Conservation (phyloP, 2,329 filamentous ascomycete species). For the Meredithiella fracta region DNA sequence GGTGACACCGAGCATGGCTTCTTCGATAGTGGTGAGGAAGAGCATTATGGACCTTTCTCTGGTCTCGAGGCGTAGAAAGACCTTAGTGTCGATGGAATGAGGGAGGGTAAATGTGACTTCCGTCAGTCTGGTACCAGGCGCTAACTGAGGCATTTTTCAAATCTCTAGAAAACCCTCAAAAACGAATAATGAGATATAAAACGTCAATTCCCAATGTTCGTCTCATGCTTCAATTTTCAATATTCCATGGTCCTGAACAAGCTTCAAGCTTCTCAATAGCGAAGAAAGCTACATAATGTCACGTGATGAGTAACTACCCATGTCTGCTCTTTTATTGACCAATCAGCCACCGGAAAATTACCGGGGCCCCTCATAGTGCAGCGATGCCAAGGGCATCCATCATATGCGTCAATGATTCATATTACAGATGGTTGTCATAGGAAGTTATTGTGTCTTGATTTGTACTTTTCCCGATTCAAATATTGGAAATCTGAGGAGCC, state of each 20-base stretch:
- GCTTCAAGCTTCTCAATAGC: not conserved
- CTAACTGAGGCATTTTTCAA: no score
- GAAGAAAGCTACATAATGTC: not conserved
- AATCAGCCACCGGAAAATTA: not conserved
- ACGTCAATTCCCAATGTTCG: no score
- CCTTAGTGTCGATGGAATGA: constrained; percentile 40
- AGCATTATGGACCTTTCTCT: constrained; percentile 41
- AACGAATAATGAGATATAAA: no score
- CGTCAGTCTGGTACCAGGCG: constrained; percentile 6
- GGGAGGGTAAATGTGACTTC: constrained; percentile 45
- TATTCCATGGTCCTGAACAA: not conserved
- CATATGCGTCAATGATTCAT: not conserved
- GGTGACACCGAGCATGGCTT: constrained; percentile 29
- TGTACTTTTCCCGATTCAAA: no score
- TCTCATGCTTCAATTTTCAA: no score
- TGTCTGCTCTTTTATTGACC: not conserved
- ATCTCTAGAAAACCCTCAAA: no score
- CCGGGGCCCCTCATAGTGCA: not conserved
- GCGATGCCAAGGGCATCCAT: not conserved
- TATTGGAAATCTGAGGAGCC: no score
- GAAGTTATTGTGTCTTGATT: no score
- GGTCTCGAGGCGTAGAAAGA: constrained; percentile 43
- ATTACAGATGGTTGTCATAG: not conserved
- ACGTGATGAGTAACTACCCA: not conserved
- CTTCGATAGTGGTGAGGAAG: constrained; percentile 43